phyloP scores from a whole-genome alignment of 495 filamentous ascomycete genomes.

The Aspergillus asperescens region DNA sequence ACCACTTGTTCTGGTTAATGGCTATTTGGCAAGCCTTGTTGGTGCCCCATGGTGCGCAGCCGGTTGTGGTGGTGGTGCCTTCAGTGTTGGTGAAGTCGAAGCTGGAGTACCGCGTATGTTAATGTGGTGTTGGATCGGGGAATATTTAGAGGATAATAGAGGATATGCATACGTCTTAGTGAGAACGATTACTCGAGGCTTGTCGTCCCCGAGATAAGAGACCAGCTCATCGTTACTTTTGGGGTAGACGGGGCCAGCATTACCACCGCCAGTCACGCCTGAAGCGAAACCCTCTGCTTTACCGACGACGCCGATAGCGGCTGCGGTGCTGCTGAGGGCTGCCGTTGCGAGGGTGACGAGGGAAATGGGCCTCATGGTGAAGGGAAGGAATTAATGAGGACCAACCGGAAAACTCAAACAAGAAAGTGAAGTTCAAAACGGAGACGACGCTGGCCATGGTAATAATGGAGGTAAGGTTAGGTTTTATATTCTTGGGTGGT shows the following conservation, averaged over 20 bases:
- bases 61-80: constrained; percentile 37
- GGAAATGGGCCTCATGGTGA: constrained; percentile 17
- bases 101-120: too few relatives aligned
- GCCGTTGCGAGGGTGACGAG: constrained; percentile 13
- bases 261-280: constrained; percentile 39
- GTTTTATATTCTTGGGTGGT: constrained; percentile 7
- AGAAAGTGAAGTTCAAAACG: constrained; percentile 12
- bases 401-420: constrained; percentile 5
- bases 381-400: constrained; percentile 10
- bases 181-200: constrained; percentile 38
- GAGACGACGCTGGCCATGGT: too few relatives aligned
- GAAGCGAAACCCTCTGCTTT: constrained; percentile 40
- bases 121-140: too few relatives aligned
- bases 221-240: constrained; percentile 36
- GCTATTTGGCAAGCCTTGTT: constrained; percentile 44
- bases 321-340: constrained; percentile 16
- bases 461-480: too few relatives aligned
- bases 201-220: constrained; percentile 37
- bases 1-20: constrained; percentile 50
- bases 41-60: constrained; percentile 45
- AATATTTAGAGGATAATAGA: background rate
- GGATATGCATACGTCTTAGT: constrained; percentile 22
- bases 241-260: constrained; percentile 37
- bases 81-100: constrained; percentile 44
- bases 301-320: constrained; percentile 30